Evolutionary conservation across 2,329 filamentous ascomycete genomes (phyloP).

Genomic region (Fusarium anthophilum): DNA sequence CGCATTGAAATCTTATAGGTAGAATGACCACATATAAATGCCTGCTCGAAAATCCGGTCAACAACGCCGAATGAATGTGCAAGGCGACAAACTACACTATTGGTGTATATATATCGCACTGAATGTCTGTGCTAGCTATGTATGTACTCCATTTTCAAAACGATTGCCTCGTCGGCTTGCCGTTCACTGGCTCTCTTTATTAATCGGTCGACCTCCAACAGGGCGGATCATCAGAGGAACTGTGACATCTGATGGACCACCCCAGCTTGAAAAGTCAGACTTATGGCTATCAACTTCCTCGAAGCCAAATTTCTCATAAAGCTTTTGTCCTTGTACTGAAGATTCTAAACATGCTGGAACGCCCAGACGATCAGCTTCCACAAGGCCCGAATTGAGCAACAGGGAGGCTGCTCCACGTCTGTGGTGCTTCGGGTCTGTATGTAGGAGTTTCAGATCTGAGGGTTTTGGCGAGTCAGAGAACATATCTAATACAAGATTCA

Average conservation of each 20-base stretch:
- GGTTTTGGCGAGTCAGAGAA: neutral
- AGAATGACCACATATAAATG: neutral
- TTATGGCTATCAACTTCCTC: constrained; percentile 41
- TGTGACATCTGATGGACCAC: constrained; percentile 33
- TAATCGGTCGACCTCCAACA: neutral
- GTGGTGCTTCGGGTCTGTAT: constrained; percentile 51
- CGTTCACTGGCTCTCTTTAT: neutral
- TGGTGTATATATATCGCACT: neutral
- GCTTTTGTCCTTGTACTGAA: constrained; percentile 42
- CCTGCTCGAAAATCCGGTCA: too few species aligned
- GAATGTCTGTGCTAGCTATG: neutral
- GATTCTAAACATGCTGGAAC: constrained; percentile 52
- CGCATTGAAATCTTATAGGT: too few species aligned
- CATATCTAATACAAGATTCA: too few species aligned
- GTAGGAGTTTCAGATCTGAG: constrained; percentile 51
- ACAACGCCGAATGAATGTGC: neutral
- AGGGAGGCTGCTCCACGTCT: constrained; percentile 48
- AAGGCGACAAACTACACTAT: neutral
- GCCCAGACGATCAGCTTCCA: constrained; percentile 49
- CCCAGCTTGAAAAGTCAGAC: constrained; percentile 45
- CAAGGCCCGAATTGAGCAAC: constrained; percentile 48
- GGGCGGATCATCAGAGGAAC: constrained; percentile 42
- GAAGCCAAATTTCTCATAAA: constrained; percentile 52
- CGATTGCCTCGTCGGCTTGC: neutral
- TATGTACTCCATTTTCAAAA: too few species aligned